Base-by-base conservation (phyloP, 169 alveolate species). In the Eimeria acervulina region DNA sequence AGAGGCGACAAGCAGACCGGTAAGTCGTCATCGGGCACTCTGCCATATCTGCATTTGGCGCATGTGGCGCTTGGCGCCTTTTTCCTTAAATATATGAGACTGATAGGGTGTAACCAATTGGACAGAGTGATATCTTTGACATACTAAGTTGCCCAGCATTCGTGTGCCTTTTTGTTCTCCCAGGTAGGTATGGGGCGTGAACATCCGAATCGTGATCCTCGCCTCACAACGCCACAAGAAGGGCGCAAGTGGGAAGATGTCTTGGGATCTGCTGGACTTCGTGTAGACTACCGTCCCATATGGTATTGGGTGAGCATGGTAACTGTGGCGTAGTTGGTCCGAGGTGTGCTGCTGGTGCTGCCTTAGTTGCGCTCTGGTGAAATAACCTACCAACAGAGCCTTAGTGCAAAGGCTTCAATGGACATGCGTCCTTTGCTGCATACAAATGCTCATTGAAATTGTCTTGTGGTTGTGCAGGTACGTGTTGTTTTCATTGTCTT, bases 201-300 rank as follows among this genome's bases (percentile, higher is more conserved):
- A 38, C 97, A 97, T 40, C 99, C 99, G 31, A 98, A 98, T 95
- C 96, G 98, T 85, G 97, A 98, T 74, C 99, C 99, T 17, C 97
- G 98, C 55, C 95, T 98, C 78, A 96, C 97, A 26, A 97, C 98
- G 13, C 99, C 99, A 38, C 97, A 96, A 21, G 97, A 96, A 55
- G 99, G 99, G 38, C 96, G 99, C 68, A 98, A 98, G 51, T 98
- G 99, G 99, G 98, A 98, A 31, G 99, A 98, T 91, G 97, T 98
- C 95, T 95, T 98, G 26, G 97, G 95, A 38, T 96, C 98, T 33
- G 95, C 97, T 17, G 97, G 98, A 17, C 97, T 97, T 84, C 97
- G 97, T 66, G 96, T 95, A 42, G 97, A 97, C 63, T 97, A 96
- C 87, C 81, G 96, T 59, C 98, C 98, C 23, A 90, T 97, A 59